phyloP scores from a whole-genome alignment of 352 stramenopile genomes.

The Poterioochromonas sp. region DNA sequence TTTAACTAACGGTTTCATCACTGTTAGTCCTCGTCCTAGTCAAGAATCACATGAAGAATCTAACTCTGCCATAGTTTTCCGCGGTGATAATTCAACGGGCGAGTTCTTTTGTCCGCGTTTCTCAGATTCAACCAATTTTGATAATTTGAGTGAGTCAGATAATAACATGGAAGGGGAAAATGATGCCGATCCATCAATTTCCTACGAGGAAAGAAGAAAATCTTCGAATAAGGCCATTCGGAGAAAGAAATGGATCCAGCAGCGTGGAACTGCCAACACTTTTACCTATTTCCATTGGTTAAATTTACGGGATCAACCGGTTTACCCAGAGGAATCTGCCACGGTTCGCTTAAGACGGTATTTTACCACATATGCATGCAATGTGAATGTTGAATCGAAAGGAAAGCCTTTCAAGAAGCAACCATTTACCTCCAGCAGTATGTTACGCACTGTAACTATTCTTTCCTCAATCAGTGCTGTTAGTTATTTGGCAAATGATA shows the following conservation, averaged over 20 bases:
- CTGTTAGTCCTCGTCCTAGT: not conserved
- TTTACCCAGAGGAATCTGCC: not conserved
- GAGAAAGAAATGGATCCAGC: not conserved
- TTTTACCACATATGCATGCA: not conserved
- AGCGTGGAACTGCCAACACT: not conserved
- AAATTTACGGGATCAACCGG: not conserved
- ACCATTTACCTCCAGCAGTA: not conserved
- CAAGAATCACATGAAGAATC: no score
- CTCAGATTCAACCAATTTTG: no score
- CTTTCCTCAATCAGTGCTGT: not conserved
- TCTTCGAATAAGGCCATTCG: no score
- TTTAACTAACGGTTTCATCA: not conserved
- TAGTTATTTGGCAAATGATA: conserved; percentile 26
- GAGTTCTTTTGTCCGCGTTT: no score
- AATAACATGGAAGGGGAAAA: no score
- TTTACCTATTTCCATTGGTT: conserved; percentile 20
- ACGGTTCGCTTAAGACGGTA: not conserved
- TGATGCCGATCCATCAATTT: no score
- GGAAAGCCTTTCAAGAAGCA: not conserved
- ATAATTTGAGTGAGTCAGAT: no score
- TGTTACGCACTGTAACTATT: conserved; percentile 20
- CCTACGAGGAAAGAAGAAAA: no score
- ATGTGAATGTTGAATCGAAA: not conserved
- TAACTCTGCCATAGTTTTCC: no score
- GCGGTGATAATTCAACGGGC: no score